These are phyloP conservation scores for Protomyces macrosporus DNA, from an alignment of 1,139 yeast species.

Conservation along the genomic window DNA sequence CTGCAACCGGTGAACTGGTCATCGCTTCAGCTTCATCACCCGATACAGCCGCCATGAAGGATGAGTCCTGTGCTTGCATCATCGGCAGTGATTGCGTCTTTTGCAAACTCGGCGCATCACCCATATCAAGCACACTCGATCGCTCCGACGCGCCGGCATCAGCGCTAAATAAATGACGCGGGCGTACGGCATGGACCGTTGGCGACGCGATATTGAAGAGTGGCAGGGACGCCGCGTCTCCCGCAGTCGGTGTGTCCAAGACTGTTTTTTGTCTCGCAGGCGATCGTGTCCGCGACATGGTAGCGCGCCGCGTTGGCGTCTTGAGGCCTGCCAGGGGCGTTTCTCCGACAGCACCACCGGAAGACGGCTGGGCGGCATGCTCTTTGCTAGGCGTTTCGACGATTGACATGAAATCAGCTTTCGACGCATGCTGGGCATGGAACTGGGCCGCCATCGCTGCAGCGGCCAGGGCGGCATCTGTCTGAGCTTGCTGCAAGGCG, in stretches of 20 bases:
- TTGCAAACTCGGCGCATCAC: not conserved
- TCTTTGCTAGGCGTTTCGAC: constrained; percentile 14
- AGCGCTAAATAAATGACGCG: not conserved
- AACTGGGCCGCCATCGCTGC: not conserved
- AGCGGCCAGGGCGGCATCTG: not conserved
- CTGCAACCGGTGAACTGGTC: not conserved
- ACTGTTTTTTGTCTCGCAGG: not conserved
- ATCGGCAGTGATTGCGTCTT: not conserved
- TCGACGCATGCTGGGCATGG: constrained; percentile 1
- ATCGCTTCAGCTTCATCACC: not conserved
- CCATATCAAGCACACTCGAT: not conserved
- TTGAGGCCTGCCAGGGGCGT: not conserved
- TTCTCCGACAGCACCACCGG: not conserved
- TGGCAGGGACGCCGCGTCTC: not conserved
- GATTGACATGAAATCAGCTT: constrained; percentile 17
- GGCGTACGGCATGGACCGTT: not conserved
- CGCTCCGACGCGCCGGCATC: not conserved
- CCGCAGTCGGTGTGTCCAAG: not conserved
- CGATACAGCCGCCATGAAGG: not conserved
- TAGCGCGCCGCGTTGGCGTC: not conserved
- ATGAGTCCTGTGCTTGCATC: not conserved
- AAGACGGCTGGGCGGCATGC: too few relatives aligned
- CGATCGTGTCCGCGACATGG: not conserved
- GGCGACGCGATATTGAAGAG: not conserved
- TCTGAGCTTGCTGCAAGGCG: not conserved